These are phyloP conservation scores for Elaeis oleifera DNA, from an alignment of 202 grass and related monocot species.

Conservation along the genomic window DNA sequence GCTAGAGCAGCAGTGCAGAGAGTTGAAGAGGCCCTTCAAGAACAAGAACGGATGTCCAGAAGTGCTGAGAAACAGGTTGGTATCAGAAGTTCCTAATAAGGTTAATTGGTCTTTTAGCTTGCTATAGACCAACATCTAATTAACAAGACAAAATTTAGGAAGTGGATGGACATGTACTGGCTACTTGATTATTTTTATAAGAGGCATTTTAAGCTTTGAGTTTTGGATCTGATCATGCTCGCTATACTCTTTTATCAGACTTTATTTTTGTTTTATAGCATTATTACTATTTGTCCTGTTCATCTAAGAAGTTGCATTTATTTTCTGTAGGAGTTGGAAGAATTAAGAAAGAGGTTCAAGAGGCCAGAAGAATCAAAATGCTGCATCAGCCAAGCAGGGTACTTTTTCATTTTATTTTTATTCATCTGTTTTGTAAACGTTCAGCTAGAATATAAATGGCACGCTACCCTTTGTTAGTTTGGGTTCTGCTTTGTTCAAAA, in stretches of 20 bases:
- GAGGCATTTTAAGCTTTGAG: slow-evolving; percentile 11
- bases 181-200: slow-evolving; percentile 1
- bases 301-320: neutral
- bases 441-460: too few relatives aligned
- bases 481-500: too few relatives aligned
- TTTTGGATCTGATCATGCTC: neutral
- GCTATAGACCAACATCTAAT: too few relatives aligned
- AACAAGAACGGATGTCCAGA: slow-evolving; percentile 49
- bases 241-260: slow-evolving; percentile 9
- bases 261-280: slow-evolving; percentile 11
- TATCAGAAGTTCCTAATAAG: neutral
- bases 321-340: slow-evolving; percentile 62
- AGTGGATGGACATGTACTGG: too few relatives aligned
- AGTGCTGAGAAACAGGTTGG: slow-evolving; percentile 67
- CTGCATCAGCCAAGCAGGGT: slow-evolving; percentile 99
- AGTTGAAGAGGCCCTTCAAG: slow-evolving; percentile 68
- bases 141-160: too few relatives aligned
- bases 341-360: slow-evolving; percentile 76
- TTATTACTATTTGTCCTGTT: too few relatives aligned
- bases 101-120: too few relatives aligned
- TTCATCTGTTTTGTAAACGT: too few relatives aligned
- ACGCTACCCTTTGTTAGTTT: too few relatives aligned
- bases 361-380: slow-evolving; percentile 98
- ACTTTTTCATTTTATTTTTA: slow-evolving; percentile 16
- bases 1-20: slow-evolving; percentile 59